Evolutionary conservation across 2,329 filamentous ascomycete species (phyloP).

Genomic region (Penicillium sp.): DNA sequence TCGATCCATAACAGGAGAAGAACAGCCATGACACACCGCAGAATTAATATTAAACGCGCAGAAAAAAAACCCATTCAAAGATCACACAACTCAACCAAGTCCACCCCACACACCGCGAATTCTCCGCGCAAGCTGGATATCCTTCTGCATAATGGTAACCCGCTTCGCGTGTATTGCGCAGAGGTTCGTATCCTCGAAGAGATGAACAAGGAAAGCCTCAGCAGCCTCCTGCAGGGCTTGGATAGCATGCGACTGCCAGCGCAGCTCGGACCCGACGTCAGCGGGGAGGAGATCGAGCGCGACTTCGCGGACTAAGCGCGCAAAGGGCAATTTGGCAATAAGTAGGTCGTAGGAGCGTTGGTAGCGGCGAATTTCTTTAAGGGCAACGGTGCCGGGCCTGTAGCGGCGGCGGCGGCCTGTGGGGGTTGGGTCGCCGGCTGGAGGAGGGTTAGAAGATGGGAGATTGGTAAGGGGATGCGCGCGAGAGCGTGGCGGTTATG

Average conservation of each 20-base stretch:
- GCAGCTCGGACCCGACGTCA: slow-evolving; percentile 63
- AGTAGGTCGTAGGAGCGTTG: slow-evolving; percentile 88
- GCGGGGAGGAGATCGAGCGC: slow-evolving; percentile 59
- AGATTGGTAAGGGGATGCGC: not conserved
- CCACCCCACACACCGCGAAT: slow-evolving; percentile 78
- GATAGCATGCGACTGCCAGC: slow-evolving; percentile 96
- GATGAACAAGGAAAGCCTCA: slow-evolving; percentile 92
- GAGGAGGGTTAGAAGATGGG: slow-evolving; percentile 13
- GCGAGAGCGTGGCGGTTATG: not conserved
- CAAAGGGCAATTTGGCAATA: slow-evolving; percentile 59
- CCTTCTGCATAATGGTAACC: slow-evolving; percentile 97
- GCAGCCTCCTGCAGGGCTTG: slow-evolving; percentile 89
- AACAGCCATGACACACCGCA: not conserved
- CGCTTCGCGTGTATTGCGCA: slow-evolving; percentile 96
- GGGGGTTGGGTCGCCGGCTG: slow-evolving; percentile 73
- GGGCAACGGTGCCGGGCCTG: slow-evolving; percentile 76
- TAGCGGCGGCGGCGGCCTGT: slow-evolving; percentile 62
- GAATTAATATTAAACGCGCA: slow-evolving; percentile 12
- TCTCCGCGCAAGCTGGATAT: slow-evolving; percentile 85
- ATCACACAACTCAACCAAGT: slow-evolving; percentile 48
- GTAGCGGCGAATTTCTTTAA: slow-evolving; percentile 88
- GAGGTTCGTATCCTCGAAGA: slow-evolving; percentile 96
- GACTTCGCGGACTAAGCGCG: slow-evolving; percentile 52
- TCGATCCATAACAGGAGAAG: not conserved
- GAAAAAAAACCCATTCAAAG: slow-evolving; percentile 2